Evolutionary conservation across 768 basidiomycete genomes (phyloP).

Genomic region (Hemileccinum rubropunctum): DNA sequence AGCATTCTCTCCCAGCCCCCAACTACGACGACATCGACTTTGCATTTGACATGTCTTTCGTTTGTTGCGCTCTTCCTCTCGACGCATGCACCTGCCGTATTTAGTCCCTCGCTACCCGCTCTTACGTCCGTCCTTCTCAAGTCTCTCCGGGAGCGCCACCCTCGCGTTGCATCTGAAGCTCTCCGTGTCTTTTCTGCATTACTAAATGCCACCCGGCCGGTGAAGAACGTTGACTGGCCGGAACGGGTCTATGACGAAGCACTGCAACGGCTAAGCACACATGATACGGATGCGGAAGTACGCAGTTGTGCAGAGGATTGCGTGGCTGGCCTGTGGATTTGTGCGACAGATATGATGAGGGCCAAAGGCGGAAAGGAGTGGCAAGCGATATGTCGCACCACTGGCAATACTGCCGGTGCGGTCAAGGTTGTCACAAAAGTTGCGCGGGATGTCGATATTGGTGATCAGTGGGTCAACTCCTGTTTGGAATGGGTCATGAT

Average conservation of each 20-base stretch:
- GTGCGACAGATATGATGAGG: conserved; percentile 70
- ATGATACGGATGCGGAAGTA: conserved; percentile 92
- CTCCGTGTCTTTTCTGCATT: conserved; percentile 87
- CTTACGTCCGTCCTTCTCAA: conserved; percentile 76
- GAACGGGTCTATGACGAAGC: conserved; percentile 76
- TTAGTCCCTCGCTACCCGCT: conserved; percentile 54
- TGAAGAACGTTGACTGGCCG: conserved; percentile 63
- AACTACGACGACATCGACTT: conserved; percentile 72
- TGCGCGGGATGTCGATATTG: conserved; percentile 68
- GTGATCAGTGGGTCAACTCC: conserved; percentile 78
- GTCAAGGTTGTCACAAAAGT: conserved; percentile 83
- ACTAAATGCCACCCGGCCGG: conserved; percentile 69
- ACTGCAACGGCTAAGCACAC: conserved; percentile 61
- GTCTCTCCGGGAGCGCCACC: conserved; percentile 78
- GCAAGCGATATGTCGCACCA: conserved; percentile 71
- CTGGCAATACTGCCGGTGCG: conserved; percentile 69
- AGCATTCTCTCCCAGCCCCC: conserved; percentile 63
- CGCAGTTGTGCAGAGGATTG: conserved; percentile 77
- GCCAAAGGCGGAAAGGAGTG: conserved; percentile 71
- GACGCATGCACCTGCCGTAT: conserved; percentile 56
- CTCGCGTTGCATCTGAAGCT: conserved; percentile 83
- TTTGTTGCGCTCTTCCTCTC: conserved; percentile 87
- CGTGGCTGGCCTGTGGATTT: conserved; percentile 85
- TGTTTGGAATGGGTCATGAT: conserved; percentile 75
- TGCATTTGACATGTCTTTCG: conserved; percentile 81